Evolutionary conservation across 2,329 filamentous ascomycete genomes (phyloP).

Genomic region (Penicillium sp.): DNA sequence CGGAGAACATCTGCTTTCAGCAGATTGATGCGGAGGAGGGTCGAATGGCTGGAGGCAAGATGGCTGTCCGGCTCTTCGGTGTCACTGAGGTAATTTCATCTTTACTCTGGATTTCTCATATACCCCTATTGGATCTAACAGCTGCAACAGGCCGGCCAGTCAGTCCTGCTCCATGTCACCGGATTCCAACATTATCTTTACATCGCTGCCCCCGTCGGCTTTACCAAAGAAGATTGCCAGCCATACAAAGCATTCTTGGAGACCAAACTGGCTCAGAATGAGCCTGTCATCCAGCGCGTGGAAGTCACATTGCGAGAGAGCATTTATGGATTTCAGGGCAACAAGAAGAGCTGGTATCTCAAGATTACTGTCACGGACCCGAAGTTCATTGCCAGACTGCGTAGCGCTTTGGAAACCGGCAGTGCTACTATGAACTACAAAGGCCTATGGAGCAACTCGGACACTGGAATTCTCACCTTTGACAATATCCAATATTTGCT

Average conservation of each 20-base stretch:
- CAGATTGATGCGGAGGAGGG: slow-evolving; percentile 95
- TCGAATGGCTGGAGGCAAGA: slow-evolving; percentile 66
- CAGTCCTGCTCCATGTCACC: slow-evolving; percentile 88
- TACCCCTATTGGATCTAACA: slow-evolving; percentile 8
- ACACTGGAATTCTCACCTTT: slow-evolving; percentile 76
- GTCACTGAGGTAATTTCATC: slow-evolving; percentile 64
- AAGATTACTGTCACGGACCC: slow-evolving; percentile 92
- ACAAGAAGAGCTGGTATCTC: slow-evolving; percentile 82
- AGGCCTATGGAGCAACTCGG: slow-evolving; percentile 70
- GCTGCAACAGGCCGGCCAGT: slow-evolving; percentile 61
- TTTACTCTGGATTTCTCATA: background rate
- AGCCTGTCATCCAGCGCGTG: slow-evolving; percentile 72
- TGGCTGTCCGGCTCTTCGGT: slow-evolving; percentile 86
- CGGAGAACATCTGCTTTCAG: slow-evolving; percentile 77
- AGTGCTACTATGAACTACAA: slow-evolving; percentile 72
- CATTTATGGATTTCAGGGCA: slow-evolving; percentile 90
- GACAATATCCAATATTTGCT: slow-evolving; percentile 94
- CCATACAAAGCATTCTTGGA: slow-evolving; percentile 78
- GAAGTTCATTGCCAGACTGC: slow-evolving; percentile 71
- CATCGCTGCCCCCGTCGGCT: slow-evolving; percentile 77
- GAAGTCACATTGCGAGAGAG: slow-evolving; percentile 80
- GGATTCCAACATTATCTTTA: slow-evolving; percentile 97
- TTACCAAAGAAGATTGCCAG: slow-evolving; percentile 71
- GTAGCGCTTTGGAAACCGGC: slow-evolving; percentile 67
- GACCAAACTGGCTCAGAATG: slow-evolving; percentile 65